Percentiles rank a stretch among this genome's conserved stretches.
phyloP scores from a whole-genome alignment of 2,329 filamentous ascomycete species.

The Aspergillus sp. region DNA sequence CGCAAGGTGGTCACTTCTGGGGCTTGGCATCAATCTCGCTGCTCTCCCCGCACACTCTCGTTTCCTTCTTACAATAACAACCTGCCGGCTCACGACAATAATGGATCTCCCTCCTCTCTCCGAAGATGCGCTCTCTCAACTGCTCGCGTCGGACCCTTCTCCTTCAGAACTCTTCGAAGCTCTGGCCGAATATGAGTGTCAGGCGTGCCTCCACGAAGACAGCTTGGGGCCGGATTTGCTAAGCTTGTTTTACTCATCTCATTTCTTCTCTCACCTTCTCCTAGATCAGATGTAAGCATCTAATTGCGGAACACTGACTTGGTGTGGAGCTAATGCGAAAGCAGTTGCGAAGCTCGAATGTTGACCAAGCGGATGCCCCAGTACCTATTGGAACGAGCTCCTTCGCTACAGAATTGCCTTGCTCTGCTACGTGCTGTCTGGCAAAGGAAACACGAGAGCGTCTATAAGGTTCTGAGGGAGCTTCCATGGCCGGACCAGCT shows the following conservation, averaged over 20 bases:
- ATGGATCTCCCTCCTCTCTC: constrained; percentile 25
- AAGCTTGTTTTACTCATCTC: constrained; percentile 30
- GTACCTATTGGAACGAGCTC: constrained; percentile 18
- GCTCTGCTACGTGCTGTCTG: constrained; percentile 29
- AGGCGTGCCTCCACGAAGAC: constrained; percentile 20
- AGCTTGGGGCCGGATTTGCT: constrained; percentile 20
- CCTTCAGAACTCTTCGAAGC: constrained; percentile 26
- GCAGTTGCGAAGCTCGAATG: constrained; percentile 32
- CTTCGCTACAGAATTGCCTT: constrained; percentile 27
- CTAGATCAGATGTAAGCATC: constrained; percentile 29
- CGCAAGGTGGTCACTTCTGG: constrained; percentile 35
- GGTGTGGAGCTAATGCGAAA: constrained; percentile 3
- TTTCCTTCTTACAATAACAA: background rate
- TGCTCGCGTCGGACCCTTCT: constrained; percentile 19
- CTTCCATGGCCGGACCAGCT: constrained; percentile 26
- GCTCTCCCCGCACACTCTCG: background rate
- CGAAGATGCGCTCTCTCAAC: constrained; percentile 19
- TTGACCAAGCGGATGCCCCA: constrained; percentile 28
- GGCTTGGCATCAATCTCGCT: constrained; percentile 27
- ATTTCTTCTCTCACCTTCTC: constrained; percentile 32
- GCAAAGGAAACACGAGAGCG: constrained; percentile 26
- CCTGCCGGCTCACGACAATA: background rate
- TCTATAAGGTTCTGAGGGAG: constrained; percentile 27
- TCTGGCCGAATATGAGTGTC: constrained; percentile 26
- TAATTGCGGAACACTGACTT: constrained; percentile 1